phyloP scores from a whole-genome alignment of 306 rosid genomes.

The Datisca glomerata region DNA sequence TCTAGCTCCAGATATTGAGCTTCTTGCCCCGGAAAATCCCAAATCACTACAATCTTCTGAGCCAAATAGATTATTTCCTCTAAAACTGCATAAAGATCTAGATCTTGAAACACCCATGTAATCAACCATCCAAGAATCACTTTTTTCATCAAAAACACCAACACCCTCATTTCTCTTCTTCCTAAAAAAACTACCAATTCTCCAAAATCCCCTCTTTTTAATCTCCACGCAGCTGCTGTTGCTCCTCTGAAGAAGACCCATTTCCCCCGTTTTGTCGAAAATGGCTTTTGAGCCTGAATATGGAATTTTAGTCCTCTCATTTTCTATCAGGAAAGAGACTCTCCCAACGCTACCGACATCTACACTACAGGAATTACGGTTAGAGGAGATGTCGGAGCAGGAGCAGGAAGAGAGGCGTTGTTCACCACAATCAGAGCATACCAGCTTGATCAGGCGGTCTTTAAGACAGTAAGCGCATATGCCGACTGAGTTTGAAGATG shows the following conservation, averaged over 20 bases:
- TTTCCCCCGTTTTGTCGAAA: slow-evolving; percentile 33
- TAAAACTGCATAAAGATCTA: slow-evolving; percentile 83
- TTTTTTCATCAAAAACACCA: slow-evolving; percentile 58
- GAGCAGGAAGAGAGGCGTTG: slow-evolving; percentile 96
- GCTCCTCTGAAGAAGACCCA: slow-evolving; percentile 44
- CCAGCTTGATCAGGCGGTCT: slow-evolving; percentile 70
- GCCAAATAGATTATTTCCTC: slow-evolving; percentile 47
- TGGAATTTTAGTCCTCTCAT: slow-evolving; percentile 56
- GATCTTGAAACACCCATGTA: slow-evolving; percentile 74
- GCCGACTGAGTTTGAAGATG: slow-evolving; percentile 73
- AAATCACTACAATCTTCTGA: slow-evolving; percentile 81
- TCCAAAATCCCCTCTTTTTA: slow-evolving; percentile 59
- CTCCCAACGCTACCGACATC: slow-evolving; percentile 91
- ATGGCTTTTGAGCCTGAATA: too few species aligned
- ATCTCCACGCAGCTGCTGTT: slow-evolving; percentile 69
- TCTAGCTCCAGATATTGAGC: slow-evolving; percentile 89
- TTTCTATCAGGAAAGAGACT: slow-evolving; percentile 83
- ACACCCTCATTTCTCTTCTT: slow-evolving; percentile 66
- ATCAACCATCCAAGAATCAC: slow-evolving; percentile 51
- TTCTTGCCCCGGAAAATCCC: slow-evolving; percentile 65
- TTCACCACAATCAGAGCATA: slow-evolving; percentile 97
- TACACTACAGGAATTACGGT: slow-evolving; percentile 68
- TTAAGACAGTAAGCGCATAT: slow-evolving; percentile 80
- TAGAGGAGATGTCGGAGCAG: slow-evolving; percentile 80
- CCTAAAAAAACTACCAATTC: slow-evolving; percentile 55